Conservation (phyloP, 495 filamentous ascomycete genomes). For the Podospora pseudoanserina region DNA sequence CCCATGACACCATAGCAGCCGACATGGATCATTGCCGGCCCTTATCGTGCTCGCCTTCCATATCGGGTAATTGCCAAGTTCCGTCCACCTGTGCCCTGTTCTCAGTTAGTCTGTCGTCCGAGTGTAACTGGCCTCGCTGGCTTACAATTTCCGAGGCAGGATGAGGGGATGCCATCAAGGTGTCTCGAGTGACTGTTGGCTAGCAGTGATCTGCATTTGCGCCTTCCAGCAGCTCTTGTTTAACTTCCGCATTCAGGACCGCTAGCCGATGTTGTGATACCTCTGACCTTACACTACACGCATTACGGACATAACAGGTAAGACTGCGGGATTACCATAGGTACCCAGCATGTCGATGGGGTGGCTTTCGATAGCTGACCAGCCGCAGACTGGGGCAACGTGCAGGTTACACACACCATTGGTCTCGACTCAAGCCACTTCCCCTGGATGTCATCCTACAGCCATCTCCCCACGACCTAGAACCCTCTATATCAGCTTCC, state of each 20-base stretch:
- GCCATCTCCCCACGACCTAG: not conserved
- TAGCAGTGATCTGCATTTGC: not conserved
- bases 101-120: not conserved
- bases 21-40: conserved; percentile 16
- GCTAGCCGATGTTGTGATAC: conserved; percentile 1
- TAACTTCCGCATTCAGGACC: conserved; percentile 1
- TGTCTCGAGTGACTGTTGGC: not conserved
- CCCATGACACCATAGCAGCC: conserved; percentile 11
- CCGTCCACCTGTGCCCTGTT: not conserved
- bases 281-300: not conserved
- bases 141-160: not conserved
- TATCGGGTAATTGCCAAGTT: conserved; percentile 19
- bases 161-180: conserved; percentile 1
- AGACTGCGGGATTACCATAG: not conserved
- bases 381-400: not conserved
- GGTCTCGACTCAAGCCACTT: conserved; percentile 5
- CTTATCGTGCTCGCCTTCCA: conserved; percentile 28
- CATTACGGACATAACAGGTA: not conserved
- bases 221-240: not conserved
- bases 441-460: not conserved
- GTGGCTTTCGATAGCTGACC: conserved; percentile 3
- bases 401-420: not conserved
- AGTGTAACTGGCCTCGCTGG: not conserved
- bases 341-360: not conserved
- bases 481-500: not conserved